Conservation (phyloP, 345 rosid species). For the Populus deltoides region DNA sequence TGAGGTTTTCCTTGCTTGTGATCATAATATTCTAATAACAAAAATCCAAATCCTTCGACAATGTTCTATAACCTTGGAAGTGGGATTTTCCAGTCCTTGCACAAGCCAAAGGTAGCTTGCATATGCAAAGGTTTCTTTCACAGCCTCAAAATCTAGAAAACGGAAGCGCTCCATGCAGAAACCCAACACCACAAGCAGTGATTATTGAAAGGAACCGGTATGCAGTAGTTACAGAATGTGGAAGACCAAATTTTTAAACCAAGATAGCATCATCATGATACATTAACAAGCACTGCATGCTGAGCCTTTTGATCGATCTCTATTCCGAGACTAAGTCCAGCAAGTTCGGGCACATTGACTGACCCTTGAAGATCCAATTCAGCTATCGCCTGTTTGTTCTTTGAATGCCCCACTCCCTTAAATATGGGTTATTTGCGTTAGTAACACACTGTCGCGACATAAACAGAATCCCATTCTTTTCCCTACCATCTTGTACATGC, state of each 20-base stretch:
- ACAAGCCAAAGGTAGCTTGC: not conserved
- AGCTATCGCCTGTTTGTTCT: slow-evolving; percentile 57
- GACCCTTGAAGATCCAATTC: slow-evolving; percentile 79
- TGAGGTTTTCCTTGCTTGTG: not conserved
- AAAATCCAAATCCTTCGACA: too few relatives aligned
- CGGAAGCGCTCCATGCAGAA: too few relatives aligned
- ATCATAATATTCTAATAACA: not conserved
- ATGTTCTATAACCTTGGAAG: too few relatives aligned
- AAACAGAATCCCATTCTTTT: slow-evolving; percentile 47
- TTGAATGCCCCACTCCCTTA: slow-evolving; percentile 79
- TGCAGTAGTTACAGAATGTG: too few relatives aligned
- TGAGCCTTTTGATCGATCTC: slow-evolving; percentile 57
- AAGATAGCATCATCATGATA: not conserved
- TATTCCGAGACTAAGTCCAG: slow-evolving; percentile 61
- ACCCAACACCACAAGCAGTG: too few relatives aligned
- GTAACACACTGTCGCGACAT: slow-evolving; percentile 71
- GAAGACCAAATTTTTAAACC: not conserved
- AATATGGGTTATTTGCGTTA: slow-evolving; percentile 66
- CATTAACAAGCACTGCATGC: slow-evolving; percentile 69
- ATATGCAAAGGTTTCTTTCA: too few relatives aligned
- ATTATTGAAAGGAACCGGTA: too few relatives aligned
- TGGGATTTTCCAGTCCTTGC: not conserved
- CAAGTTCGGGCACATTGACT: slow-evolving; percentile 60
- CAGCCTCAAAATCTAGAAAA: too few relatives aligned
- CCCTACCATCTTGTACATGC: slow-evolving; percentile 65